Evolutionary conservation across 306 rosid genomes (phyloP).

Genomic region (Cucurbita maxima): DNA sequence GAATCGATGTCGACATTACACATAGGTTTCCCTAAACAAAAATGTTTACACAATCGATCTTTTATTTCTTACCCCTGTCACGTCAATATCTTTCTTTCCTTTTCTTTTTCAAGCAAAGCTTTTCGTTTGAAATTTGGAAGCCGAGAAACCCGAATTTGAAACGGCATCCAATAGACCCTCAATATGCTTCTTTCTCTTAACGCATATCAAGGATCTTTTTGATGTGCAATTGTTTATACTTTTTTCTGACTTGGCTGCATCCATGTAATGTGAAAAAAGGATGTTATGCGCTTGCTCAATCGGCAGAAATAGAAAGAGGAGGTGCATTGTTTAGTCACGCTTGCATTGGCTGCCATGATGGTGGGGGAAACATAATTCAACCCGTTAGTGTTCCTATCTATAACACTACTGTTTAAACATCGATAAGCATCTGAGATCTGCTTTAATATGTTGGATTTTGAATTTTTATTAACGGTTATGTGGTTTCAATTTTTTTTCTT

Average conservation of each 20-base stretch:
- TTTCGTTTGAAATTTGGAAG: not conserved
- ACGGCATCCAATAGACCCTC: not conserved
- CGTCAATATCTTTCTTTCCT: not conserved
- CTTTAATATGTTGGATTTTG: not conserved
- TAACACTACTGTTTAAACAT: not conserved
- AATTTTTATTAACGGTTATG: not conserved
- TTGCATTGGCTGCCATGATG: conserved; percentile 87
- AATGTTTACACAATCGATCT: not conserved
- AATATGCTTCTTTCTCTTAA: not conserved
- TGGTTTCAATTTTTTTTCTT: not conserved
- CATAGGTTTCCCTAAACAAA: not conserved
- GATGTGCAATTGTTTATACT: not conserved
- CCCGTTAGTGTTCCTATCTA: conserved; percentile 38
- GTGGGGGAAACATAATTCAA: conserved; percentile 81
- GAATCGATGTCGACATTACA: not conserved
- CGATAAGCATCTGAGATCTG: not conserved
- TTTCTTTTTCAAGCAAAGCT: not conserved
- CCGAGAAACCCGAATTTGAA: not conserved
- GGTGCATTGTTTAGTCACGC: conserved; percentile 43
- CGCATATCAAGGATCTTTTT: not conserved
- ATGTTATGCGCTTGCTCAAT: conserved; percentile 31
- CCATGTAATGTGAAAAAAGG: not conserved
- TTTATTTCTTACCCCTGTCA: not conserved
- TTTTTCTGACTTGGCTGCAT: not conserved
- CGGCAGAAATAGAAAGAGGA: conserved; percentile 62